Evolutionary conservation across 2,329 filamentous ascomycete genomes (phyloP).

Genomic region (Pleurostoma richardsiae): DNA sequence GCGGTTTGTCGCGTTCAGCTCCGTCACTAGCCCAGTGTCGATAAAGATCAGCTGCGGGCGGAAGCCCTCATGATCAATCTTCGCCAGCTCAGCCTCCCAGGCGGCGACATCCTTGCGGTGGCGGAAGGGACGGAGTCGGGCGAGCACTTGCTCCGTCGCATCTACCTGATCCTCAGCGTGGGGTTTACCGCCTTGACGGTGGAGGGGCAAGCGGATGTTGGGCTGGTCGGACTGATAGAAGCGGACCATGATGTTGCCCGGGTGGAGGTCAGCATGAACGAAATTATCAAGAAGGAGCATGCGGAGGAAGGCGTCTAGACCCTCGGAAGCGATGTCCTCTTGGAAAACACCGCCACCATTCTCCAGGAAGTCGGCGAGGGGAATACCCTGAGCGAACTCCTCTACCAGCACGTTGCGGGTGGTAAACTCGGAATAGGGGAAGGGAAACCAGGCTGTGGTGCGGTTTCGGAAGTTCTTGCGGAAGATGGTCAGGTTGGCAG

Average conservation of each 20-base stretch:
- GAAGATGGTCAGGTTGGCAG: constrained; percentile 83
- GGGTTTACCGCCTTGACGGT: constrained; percentile 18
- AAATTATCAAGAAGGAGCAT: constrained; percentile 99
- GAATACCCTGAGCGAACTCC: constrained; percentile 93
- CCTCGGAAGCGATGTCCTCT: constrained; percentile 89
- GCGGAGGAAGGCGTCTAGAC: constrained; percentile 88
- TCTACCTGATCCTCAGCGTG: constrained; percentile 54
- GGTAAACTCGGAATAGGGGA: constrained; percentile 86
- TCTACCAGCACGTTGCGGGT: constrained; percentile 90
- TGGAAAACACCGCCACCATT: constrained; percentile 91
- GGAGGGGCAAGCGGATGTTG: constrained; percentile 48
- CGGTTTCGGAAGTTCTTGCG: constrained; percentile 85
- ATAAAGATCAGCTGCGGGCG: constrained; percentile 95
- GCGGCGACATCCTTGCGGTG: constrained; percentile 55
- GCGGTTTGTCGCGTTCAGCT: constrained; percentile 82
- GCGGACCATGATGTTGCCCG: constrained; percentile 98
- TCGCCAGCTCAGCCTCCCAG: constrained; percentile 59
- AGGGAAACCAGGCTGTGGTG: constrained; percentile 94
- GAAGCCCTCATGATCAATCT: constrained; percentile 83
- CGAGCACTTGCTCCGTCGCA: constrained; percentile 82
- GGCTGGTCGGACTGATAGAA: constrained; percentile 84
- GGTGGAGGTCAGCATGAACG: constrained; percentile 91
- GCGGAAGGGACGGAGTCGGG: constrained; percentile 70
- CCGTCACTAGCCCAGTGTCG: constrained; percentile 91
- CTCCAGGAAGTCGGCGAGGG: constrained; percentile 82